Evolutionary conservation across 164 flowering plant genomes (phyloP), one percentile per base, ranked within the genome.

Genomic region (Dillenia suffruticosa): DNA sequence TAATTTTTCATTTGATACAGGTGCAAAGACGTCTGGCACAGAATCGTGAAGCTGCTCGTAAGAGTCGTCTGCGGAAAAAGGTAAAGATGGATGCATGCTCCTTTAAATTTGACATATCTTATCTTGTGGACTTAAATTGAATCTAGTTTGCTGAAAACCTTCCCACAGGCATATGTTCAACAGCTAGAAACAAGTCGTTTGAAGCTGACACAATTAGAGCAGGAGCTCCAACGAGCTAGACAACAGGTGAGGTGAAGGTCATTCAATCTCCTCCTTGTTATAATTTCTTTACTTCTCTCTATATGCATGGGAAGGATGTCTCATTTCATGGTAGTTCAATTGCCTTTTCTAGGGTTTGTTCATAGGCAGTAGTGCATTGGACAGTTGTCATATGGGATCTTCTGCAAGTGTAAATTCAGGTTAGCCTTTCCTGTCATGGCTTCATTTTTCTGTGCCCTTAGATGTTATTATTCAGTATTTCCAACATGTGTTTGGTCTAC

Each of bases 11-110:
- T 5, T 32, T 32, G 40, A 22, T 72, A n/a, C 82, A 86, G 98
- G 76, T 84, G 56, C 78, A 80, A 68, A 83, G 99, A 72, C 95
- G 99, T 58, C 90, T 94, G 57, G 96, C 95, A 62, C 99, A 94
- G 72, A 94, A 94, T 70, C 96, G 99, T 26, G 99, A 91, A 78
- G 99, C 99, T 74, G 99, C 99, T 54, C 91, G 97, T 32, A 94
- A 94, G 74, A 91, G 99, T 66, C 97, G 99, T 15, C 57, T 89
- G 60, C 75, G 99, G 59, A 94, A 94, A 74, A 94, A 94, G 91
- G 99, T 90, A 68, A 10, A 49, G 49, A 58, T 12, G 16, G 10
- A 59, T 40, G 43, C 26, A 52, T 17, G 32, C 22, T 45, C 40
- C 40, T 32, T 32, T 32, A 32, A 32, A 32, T 32, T 32, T 32